These are phyloP conservation scores for Magnaporthales sp. DNA, from an alignment of 2,329 filamentous ascomycete genomes.

Conservation along the genomic window DNA sequence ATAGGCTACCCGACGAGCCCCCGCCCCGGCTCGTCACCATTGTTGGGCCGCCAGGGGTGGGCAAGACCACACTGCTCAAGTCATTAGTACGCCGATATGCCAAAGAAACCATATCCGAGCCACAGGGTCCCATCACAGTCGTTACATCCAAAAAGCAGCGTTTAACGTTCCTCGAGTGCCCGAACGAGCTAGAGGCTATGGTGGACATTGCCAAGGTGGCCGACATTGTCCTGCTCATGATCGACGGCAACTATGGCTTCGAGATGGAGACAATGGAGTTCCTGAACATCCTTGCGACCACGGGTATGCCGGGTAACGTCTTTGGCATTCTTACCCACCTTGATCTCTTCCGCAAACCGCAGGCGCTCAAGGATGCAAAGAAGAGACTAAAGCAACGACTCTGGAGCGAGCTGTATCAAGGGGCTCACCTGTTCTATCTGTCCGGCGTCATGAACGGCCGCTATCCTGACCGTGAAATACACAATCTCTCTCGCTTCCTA, in stretches of 20 bases:
- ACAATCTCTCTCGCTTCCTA: constrained; percentile 90
- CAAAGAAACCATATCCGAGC: constrained; percentile 86
- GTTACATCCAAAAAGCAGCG: constrained; percentile 94
- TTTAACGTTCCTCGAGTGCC: constrained; percentile 92
- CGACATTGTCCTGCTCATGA: constrained; percentile 95
- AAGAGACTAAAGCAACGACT: constrained; percentile 92
- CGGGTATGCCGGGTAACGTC: constrained; percentile 97
- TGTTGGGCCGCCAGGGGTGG: constrained; percentile 66
- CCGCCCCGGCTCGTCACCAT: constrained; percentile 89
- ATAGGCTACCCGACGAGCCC: constrained; percentile 90
- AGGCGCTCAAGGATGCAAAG: constrained; percentile 85
- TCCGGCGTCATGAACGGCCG: constrained; percentile 94
- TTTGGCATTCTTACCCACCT: constrained; percentile 96
- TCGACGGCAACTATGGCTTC: constrained; percentile 97
- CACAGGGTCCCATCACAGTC: constrained; percentile 86
- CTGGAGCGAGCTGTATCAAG: constrained; percentile 95
- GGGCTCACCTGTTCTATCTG: constrained; percentile 93
- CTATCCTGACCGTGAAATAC: constrained; percentile 92
- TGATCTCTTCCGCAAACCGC: constrained; percentile 90
- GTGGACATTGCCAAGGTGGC: constrained; percentile 96
- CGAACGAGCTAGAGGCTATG: constrained; percentile 94
- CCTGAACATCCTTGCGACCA: constrained; percentile 83
- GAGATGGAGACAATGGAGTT: constrained; percentile 99
- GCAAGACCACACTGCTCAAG: constrained; percentile 40
- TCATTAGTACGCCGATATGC: constrained; percentile 90